These are phyloP conservation scores for Diaporthe sp. DNA, from an alignment of 2,329 filamentous ascomycete species.

Conservation along the genomic window DNA sequence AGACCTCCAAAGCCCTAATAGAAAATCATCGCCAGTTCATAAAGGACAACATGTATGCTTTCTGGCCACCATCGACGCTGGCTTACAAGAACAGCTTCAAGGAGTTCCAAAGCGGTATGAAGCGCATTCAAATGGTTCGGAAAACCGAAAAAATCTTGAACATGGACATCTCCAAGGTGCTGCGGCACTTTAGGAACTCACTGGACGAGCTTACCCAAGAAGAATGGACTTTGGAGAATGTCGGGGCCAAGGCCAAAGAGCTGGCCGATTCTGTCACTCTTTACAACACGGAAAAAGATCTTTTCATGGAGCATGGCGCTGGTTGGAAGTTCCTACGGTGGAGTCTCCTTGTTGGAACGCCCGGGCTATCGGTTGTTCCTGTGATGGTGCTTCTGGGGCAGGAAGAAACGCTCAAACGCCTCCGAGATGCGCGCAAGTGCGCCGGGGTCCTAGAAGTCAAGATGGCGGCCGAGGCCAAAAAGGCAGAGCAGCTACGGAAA, in stretches of 20 bases:
- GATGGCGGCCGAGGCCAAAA: not conserved
- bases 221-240: constrained; percentile 29
- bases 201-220: not conserved
- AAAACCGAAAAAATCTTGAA: not conserved
- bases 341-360: constrained; percentile 47
- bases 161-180: constrained; percentile 35
- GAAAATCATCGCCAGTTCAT: constrained; percentile 39
- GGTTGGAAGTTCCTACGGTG: constrained; percentile 50
- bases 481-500: not conserved
- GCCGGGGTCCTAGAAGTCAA: constrained; percentile 17
- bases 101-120: constrained; percentile 29
- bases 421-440: constrained; percentile 39
- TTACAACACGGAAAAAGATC: constrained; percentile 35
- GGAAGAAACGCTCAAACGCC: constrained; percentile 47
- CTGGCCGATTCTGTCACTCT: constrained; percentile 32
- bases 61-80: constrained; percentile 26
- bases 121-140: constrained; percentile 10
- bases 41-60: constrained; percentile 37
- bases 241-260: constrained; percentile 25
- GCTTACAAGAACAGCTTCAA: constrained; percentile 30
- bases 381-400: constrained; percentile 50
- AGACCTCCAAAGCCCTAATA: constrained; percentile 38
- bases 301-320: constrained; percentile 27
- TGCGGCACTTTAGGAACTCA: not conserved
- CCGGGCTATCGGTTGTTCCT: constrained; percentile 46